Evolutionary conservation across 225 moss, liverwort and hornwort genomes (phyloP).

Genomic region (Marchantia polymorpha): DNA sequence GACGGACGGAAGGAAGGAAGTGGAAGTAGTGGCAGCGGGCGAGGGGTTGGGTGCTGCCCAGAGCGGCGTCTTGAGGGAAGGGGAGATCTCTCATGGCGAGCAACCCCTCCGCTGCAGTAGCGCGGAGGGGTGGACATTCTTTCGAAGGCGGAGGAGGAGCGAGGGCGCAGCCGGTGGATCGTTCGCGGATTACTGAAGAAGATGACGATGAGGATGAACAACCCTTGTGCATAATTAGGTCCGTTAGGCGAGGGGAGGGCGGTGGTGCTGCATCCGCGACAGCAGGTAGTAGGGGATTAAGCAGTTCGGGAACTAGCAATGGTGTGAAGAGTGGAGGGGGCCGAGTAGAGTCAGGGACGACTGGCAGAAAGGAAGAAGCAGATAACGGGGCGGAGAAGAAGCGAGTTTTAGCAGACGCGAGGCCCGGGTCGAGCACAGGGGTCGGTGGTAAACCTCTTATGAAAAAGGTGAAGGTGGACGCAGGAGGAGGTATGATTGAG

Average conservation of each 20-base stretch:
- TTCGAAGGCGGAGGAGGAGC: conserved; percentile 31
- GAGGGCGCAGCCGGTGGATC: conserved; percentile 23
- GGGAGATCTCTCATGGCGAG: conserved; percentile 40
- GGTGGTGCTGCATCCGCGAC: conserved; percentile 9
- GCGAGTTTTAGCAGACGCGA: conserved; percentile 24
- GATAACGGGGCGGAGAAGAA: conserved; percentile 28
- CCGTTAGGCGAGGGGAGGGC: conserved; percentile 21
- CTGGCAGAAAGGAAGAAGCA: conserved; percentile 15
- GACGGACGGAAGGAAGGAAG: conserved; percentile 3
- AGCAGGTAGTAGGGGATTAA: conserved; percentile 14
- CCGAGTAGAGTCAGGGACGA: conserved; percentile 15
- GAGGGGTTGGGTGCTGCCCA: not conserved
- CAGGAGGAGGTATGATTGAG: conserved; percentile 22
- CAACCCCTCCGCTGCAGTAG: conserved; percentile 32
- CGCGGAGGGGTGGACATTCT: conserved; percentile 39
- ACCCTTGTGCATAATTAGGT: conserved; percentile 29
- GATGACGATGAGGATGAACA: conserved; percentile 37
- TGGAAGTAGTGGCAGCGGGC: no score
- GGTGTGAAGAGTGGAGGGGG: conserved; percentile 10
- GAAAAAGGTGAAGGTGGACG: conserved; percentile 42
- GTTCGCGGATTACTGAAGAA: conserved; percentile 19
- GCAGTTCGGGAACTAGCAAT: conserved; percentile 3
- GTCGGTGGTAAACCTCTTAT: conserved; percentile 17
- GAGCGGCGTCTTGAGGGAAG: conserved; percentile 5
- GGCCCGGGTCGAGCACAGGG: conserved; percentile 3